Percentiles rank a stretch among this genome's conserved stretches.
Conservation (phyloP, 192 early-diverging fungal species). For the Phycomyces blakesleeanus region DNA sequence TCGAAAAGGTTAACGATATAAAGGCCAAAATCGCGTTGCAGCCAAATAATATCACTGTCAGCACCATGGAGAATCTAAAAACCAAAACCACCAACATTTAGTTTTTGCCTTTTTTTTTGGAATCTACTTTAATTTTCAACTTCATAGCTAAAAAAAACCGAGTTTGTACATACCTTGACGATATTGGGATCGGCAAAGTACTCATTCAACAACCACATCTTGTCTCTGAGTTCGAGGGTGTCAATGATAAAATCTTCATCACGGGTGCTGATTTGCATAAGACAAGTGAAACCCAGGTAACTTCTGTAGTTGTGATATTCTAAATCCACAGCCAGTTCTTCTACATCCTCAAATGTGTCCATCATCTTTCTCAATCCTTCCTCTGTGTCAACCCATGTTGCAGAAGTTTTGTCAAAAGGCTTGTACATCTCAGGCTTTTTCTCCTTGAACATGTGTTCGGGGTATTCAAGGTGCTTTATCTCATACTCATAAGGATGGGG, state of each 20-base stretch:
- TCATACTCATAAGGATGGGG: constrained; percentile 92
- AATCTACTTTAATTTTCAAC: too few relatives aligned
- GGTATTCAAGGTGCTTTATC: constrained; percentile 77
- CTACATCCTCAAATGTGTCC: constrained; percentile 48
- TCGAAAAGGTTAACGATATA: constrained; percentile 97
- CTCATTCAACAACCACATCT: constrained; percentile 75
- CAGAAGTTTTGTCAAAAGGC: constrained; percentile 66
- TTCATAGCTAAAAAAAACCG: too few relatives aligned
- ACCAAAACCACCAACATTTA: not conserved
- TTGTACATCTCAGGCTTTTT: constrained; percentile 47
- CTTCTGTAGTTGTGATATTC: constrained; percentile 96
- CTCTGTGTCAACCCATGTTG: constrained; percentile 79
- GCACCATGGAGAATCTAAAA: constrained; percentile 86
- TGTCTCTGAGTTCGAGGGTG: constrained; percentile 71
- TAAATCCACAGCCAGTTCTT: constrained; percentile 90
- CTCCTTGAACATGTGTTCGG: constrained; percentile 60
- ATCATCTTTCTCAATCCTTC: constrained; percentile 65
- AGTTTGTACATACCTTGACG: constrained; percentile 75
- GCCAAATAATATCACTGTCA: constrained; percentile 92
- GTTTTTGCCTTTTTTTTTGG: too few relatives aligned
- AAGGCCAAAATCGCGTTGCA: constrained; percentile 95
- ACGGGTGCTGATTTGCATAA: constrained; percentile 91
- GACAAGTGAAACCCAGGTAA: constrained; percentile 91
- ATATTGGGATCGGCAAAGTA: constrained; percentile 83
- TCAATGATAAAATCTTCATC: constrained; percentile 89